These are phyloP conservation scores for Selaginella tamariscina DNA, from an alignment of 75 land plant species.

Conservation along the genomic window DNA sequence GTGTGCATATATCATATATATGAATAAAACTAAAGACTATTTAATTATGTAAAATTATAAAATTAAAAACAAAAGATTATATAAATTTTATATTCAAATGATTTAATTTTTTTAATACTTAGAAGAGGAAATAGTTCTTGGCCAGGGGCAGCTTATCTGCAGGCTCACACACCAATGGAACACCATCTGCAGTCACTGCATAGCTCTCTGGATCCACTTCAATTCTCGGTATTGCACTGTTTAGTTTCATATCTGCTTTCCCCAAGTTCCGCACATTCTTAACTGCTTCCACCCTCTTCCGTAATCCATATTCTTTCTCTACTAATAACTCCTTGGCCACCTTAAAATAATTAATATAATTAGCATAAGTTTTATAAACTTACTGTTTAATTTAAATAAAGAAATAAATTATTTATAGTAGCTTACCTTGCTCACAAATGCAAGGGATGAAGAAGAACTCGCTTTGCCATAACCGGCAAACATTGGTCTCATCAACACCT, in stretches of 20 bases:
- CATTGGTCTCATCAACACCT: constrained; percentile 88
- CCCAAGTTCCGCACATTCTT: constrained; percentile 46
- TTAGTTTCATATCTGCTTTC: constrained; percentile 83
- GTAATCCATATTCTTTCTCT: constrained; percentile 38
- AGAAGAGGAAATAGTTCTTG: constrained; percentile 72
- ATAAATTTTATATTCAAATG: too few relatives aligned
- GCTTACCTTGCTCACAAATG: constrained; percentile 84
- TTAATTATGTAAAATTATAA: too few relatives aligned
- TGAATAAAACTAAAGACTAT: too few relatives aligned
- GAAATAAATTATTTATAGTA: neutral
- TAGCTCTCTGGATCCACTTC: constrained; percentile 77
- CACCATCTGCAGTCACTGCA: constrained; percentile 59
- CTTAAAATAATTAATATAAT: constrained; percentile 22
- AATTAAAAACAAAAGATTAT: too few relatives aligned
- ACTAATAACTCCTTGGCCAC: constrained; percentile 44
- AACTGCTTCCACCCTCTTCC: constrained; percentile 72
- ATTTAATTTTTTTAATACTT: too few relatives aligned
- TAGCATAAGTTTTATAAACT: neutral
- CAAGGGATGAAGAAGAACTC: constrained; percentile 60
- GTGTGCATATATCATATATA: too few relatives aligned
- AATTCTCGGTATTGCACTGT: constrained; percentile 57
- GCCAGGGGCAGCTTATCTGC: constrained; percentile 59
- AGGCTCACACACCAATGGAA: constrained; percentile 41
- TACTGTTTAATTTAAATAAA: neutral
- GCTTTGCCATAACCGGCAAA: constrained; percentile 86